Conservation (phyloP, 345 rosid genomes). For the Ceriops zippeliana region DNA sequence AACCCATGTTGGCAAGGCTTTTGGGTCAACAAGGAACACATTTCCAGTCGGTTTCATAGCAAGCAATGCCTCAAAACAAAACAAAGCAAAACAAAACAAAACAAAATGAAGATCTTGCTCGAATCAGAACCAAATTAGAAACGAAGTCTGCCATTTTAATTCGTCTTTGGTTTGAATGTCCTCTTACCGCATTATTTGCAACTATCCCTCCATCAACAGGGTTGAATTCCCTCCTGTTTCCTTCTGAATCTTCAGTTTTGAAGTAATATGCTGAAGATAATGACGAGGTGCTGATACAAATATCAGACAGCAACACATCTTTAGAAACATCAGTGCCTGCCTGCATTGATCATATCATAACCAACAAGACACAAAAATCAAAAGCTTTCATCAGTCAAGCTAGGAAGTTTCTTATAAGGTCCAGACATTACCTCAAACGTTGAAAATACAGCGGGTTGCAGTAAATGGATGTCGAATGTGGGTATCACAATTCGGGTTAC, state of each 20-base stretch:
- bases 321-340: slow-evolving; percentile 22
- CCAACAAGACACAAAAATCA: background rate
- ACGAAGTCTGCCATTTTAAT: too few relatives aligned
- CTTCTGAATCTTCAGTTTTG: slow-evolving; percentile 17
- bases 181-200: slow-evolving; percentile 29
- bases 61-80: slow-evolving; percentile 9
- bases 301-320: slow-evolving; percentile 18
- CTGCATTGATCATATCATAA: background rate
- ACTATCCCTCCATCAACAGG: slow-evolving; percentile 20
- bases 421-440: slow-evolving; percentile 10
- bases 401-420: background rate
- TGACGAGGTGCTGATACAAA: slow-evolving; percentile 17
- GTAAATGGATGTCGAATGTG: slow-evolving; percentile 19
- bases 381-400: background rate
- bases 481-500: slow-evolving; percentile 20
- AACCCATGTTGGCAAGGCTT: background rate
- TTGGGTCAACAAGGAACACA: slow-evolving; percentile 9
- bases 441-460: slow-evolving; percentile 19
- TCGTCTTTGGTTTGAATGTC: too few relatives aligned
- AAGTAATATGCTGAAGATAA: slow-evolving; percentile 15
- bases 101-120: background rate
- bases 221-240: slow-evolving; percentile 17
- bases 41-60: slow-evolving; percentile 18
- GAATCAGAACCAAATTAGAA: too few relatives aligned
- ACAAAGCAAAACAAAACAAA: too few relatives aligned